These are phyloP conservation scores for Rasamsonia emersonii DNA, from an alignment of 2,329 filamentous ascomycete genomes.

Conservation along the genomic window DNA sequence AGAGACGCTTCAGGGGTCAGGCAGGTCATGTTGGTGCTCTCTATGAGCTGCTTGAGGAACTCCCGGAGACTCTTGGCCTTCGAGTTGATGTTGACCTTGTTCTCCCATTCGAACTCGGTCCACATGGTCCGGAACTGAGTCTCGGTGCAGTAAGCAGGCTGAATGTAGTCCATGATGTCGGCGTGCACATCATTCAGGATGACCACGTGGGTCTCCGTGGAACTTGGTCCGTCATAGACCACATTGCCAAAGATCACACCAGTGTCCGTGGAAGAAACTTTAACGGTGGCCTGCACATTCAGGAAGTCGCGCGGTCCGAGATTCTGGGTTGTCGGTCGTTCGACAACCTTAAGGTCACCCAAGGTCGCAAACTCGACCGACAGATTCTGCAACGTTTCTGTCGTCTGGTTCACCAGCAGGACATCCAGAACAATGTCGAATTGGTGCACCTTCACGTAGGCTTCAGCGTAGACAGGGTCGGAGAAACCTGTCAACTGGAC, in stretches of 20 bases:
- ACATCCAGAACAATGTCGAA: slow-evolving; percentile 98
- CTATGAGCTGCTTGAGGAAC: slow-evolving; percentile 92
- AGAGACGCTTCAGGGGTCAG: slow-evolving; percentile 91
- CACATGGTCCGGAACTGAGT: slow-evolving; percentile 99
- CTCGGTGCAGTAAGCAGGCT: slow-evolving; percentile 91
- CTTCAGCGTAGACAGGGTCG: slow-evolving; percentile 96
- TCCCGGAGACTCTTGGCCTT: slow-evolving; percentile 87
- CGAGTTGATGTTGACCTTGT: slow-evolving; percentile 99
- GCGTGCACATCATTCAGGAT: slow-evolving; percentile 98
- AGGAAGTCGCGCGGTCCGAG: slow-evolving; percentile 92
- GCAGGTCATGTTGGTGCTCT: slow-evolving; percentile 97
- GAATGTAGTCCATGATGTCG: slow-evolving; percentile 99
- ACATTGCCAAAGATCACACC: slow-evolving; percentile 99
- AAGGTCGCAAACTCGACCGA: slow-evolving; percentile 98
- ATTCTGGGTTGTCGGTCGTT: slow-evolving; percentile 92
- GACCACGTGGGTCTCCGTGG: slow-evolving; percentile 89
- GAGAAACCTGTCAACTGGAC: slow-evolving; percentile 98
- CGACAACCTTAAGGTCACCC: slow-evolving; percentile 94
- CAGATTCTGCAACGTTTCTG: slow-evolving; percentile 90
- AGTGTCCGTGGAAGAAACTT: slow-evolving; percentile 95
- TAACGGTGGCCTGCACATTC: slow-evolving; percentile 97
- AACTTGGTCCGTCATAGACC: slow-evolving; percentile 88
- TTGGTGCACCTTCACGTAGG: slow-evolving; percentile 96
- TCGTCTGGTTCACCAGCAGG: slow-evolving; percentile 92
- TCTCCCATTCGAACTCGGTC: slow-evolving; percentile 99